Evolutionary conservation across 164 flowering plant species (phyloP).

Genomic region (Malania oleifera): DNA sequence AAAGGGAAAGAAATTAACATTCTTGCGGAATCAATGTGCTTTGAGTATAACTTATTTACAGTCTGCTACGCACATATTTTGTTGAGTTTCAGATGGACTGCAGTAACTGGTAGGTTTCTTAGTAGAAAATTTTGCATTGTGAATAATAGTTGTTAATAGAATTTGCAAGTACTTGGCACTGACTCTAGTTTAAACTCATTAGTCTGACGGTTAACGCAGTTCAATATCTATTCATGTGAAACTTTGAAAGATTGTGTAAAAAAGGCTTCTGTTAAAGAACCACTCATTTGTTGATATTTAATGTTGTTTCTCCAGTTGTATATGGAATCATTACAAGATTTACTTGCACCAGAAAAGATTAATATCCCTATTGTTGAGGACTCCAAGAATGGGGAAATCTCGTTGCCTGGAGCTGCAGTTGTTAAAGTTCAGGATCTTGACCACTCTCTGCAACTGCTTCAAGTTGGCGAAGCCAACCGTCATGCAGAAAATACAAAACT

Average conservation of each 20-base stretch:
- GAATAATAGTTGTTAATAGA: no score
- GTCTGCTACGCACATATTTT: no score
- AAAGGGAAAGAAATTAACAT: no score
- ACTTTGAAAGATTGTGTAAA: background rate
- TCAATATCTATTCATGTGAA: background rate
- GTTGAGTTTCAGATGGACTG: no score
- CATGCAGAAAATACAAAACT: constrained; percentile 87
- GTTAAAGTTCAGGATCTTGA: constrained; percentile 57
- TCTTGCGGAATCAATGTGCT: no score
- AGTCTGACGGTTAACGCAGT: no score
- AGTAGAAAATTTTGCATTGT: no score
- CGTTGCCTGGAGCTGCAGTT: constrained; percentile 60
- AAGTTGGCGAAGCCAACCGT: constrained; percentile 81
- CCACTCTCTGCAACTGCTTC: constrained; percentile 54
- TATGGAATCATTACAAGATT: constrained; percentile 85
- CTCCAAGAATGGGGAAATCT: constrained; percentile 79
- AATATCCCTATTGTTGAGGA: constrained; percentile 77
- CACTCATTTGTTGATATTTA: background rate
- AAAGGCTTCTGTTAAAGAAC: background rate
- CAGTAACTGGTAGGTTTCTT: no score
- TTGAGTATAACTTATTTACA: no score
- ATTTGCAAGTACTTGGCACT: no score
- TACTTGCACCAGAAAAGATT: constrained; percentile 73
- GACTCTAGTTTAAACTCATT: no score
- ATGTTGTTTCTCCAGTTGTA: constrained; percentile 50